Base-by-base conservation (phyloP, 495 filamentous ascomycete species). In the Podospora tetraspora region DNA sequence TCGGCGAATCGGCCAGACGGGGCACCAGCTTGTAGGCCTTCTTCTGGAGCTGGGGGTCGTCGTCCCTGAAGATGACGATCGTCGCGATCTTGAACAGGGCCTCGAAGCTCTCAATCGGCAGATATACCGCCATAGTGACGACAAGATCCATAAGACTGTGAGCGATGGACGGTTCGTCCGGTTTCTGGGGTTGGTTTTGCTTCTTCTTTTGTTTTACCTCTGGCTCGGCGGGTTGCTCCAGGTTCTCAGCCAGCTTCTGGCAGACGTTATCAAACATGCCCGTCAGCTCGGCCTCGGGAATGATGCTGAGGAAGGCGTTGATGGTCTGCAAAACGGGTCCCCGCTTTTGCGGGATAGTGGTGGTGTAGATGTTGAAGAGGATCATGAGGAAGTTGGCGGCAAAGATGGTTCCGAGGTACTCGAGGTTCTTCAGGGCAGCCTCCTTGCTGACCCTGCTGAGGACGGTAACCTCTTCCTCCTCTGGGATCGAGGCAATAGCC, bases 1-100 rank as follows among this genome's bases (percentile, higher is more conserved):
- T 83, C n/a, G 88, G 84, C 8, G 93, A 94, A 32, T 91, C 88
- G 3, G 91, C 90, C 58, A 99, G 85, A 32, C 94, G 88, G 9
- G 95, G 94, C 64, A 99, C 92, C 61, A 99, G 84, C 79, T 98
- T 97, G 83, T 98, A 99, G 3, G 95, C 94, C 80, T 99, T 99
- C 86, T 99, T 99, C 77, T 98, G 93, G n/a, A 99, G 83, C 74
- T 97, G 94, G 27, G 95, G 90, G 70, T 98, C 96, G 37, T 88
- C 84, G 61, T 86, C 79, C 70, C 87, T 89, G 71, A 89, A 87
- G 66, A 98, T 85, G 62, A 97, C 89, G 13, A 90, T 82, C 0
- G 92, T 84, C 6, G 94, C 91, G 68, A 97, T 91, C 67, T 84
- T 85, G 79, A 98, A 97, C 3, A 99, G 86, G 24, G 86, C 83